A percentile compares a stretch with the other conserved stretches of the same genome.
phyloP scores from a whole-genome alignment of 495 filamentous ascomycete genomes.

The Hypoxylon subgilvum region DNA sequence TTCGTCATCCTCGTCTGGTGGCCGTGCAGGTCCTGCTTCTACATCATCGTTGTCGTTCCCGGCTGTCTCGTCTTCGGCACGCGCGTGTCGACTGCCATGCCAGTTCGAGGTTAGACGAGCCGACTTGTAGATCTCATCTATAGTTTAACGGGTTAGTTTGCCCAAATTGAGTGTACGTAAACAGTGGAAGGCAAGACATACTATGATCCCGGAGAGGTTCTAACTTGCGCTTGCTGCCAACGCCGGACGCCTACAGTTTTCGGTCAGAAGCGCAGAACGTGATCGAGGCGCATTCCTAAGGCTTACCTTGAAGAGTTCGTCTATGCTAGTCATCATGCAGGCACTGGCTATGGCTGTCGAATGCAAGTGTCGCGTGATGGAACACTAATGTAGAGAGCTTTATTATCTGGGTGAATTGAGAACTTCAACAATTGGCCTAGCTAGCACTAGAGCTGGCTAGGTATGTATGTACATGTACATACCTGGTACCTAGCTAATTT shows the following conservation, averaged over 20 bases:
- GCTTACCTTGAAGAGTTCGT: constrained; percentile 83
- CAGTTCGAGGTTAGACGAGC: constrained; percentile 69
- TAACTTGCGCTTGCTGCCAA: constrained; percentile 74
- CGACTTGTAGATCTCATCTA: constrained; percentile 86
- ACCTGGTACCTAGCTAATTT: no score
- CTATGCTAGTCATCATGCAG: constrained; percentile 71
- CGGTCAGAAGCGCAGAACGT: constrained; percentile 24
- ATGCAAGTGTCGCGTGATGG: not conserved
- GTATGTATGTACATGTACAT: no score
- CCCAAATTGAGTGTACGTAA: constrained; percentile 1
- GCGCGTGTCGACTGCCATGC: constrained; percentile 43
- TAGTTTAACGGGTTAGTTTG: constrained; percentile 6
- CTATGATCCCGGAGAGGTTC: constrained; percentile 73
- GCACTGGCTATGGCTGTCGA: not conserved
- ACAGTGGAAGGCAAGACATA: constrained; percentile 48
- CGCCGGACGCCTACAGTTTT: constrained; percentile 56
- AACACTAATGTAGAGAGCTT: not conserved
- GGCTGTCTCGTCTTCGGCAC: constrained; percentile 59
- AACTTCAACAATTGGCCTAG: not conserved
- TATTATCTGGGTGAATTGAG: no score
- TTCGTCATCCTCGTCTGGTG: constrained; percentile 40
- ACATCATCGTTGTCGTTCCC: constrained; percentile 61
- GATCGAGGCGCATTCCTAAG: not conserved
- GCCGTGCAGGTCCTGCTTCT: constrained; percentile 55
- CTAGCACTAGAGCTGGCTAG: not conserved